phyloP scores from a whole-genome alignment of 164 flowering plant genomes.

The Brasenia schreberi region DNA sequence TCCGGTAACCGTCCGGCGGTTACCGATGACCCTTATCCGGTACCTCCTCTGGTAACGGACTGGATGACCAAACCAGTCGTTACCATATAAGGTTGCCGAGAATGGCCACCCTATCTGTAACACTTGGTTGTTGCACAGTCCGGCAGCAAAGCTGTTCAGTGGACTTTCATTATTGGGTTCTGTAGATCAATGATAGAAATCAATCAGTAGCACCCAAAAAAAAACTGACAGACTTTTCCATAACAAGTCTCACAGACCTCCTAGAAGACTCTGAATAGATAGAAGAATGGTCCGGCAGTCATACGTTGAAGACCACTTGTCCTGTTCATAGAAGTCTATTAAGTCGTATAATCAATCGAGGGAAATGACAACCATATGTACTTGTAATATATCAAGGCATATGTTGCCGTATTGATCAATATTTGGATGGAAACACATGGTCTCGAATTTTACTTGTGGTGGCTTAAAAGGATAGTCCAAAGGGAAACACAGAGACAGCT shows the following conservation, averaged over 20 bases:
- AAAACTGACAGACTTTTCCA: not conserved
- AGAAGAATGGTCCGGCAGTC: conserved; percentile 77
- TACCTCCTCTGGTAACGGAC: not conserved
- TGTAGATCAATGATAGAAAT: conserved; percentile 8
- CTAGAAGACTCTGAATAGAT: conserved; percentile 84
- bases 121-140: conserved; percentile 75
- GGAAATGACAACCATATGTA: conserved; percentile 6
- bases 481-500: conserved; percentile 55
- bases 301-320: conserved; percentile 97
- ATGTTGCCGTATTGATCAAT: conserved; percentile 78
- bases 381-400: conserved; percentile 94
- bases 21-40: too few relatives aligned
- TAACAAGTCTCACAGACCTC: conserved; percentile 21
- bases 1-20: too few relatives aligned
- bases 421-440: conserved; percentile 86
- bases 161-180: conserved; percentile 92
- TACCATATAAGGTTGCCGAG: not conserved
- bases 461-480: conserved; percentile 87
- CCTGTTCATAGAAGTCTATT: conserved; percentile 24
- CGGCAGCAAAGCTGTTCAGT: conserved; percentile 75
- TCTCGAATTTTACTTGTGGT: conserved; percentile 85
- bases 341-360: not conserved
- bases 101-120: conserved; percentile 24
- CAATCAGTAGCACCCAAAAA: not conserved
- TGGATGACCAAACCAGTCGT: not conserved